A percentile compares a stretch with the other conserved stretches of the same genome.
Conservation (phyloP, 345 rosid genomes). For the Excoecaria agallocha region DNA sequence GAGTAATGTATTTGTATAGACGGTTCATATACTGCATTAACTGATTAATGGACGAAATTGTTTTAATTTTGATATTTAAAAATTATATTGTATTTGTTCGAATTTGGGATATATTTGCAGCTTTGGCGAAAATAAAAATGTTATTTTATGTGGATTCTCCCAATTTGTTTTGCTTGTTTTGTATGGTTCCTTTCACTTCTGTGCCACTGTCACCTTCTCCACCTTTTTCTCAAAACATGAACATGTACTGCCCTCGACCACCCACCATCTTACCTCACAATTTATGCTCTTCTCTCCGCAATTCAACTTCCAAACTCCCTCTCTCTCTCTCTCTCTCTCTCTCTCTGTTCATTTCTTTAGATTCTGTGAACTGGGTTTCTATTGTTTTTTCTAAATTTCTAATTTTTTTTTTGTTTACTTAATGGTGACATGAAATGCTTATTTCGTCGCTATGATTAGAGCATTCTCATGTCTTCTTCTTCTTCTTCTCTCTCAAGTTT, state of each 20-base stretch:
- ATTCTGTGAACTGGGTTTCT: not conserved
- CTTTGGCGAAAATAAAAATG: too few species aligned
- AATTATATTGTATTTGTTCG: too few species aligned
- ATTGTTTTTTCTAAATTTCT: not conserved
- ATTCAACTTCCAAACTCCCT: not conserved
- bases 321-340: too few species aligned
- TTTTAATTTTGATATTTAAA: too few species aligned
- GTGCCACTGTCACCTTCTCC: constrained; percentile 5
- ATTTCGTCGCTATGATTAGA: constrained; percentile 24
- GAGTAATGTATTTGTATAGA: too few species aligned
- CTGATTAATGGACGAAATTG: too few species aligned
- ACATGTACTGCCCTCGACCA: not conserved
- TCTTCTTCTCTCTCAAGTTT: constrained; percentile 20
- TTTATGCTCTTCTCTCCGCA: constrained; percentile 14
- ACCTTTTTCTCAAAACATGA: constrained; percentile 8
- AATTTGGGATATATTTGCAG: too few species aligned
- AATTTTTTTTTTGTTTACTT: not conserved
- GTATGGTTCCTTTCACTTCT: constrained; percentile 59
- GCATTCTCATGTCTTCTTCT: constrained; percentile 5
- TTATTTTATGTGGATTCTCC: not conserved
- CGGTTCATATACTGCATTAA: too few species aligned
- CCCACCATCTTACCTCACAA: constrained; percentile 17
- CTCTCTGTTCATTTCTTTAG: not conserved
- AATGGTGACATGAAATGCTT: constrained; percentile 17
- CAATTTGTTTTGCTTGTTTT: not conserved